Conservation (phyloP, 192 early-diverging fungal genomes). For the Pilobolus umbonatus region DNA sequence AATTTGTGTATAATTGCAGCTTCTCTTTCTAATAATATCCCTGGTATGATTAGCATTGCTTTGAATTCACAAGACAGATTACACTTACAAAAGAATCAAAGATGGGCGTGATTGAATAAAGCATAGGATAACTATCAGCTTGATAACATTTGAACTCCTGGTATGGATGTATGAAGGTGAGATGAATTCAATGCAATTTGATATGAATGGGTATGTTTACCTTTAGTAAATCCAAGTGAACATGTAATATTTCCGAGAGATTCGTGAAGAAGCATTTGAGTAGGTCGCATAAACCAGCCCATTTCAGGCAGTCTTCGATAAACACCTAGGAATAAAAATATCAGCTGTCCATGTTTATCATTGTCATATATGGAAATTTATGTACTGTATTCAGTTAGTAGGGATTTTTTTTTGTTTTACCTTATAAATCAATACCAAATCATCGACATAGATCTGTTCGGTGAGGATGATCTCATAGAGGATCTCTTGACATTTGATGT, state of each 20-base stretch:
- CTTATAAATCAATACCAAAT: conserved; percentile 6
- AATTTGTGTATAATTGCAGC: conserved; percentile 1
- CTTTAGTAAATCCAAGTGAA: conserved; percentile 9
- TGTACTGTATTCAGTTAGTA: not conserved
- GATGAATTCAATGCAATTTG: not conserved
- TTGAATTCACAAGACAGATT: not conserved
- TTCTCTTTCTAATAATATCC: too few relatives aligned
- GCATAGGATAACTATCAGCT: not conserved
- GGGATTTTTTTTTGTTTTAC: not conserved
- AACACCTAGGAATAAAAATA: conserved; percentile 6
- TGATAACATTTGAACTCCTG: conserved; percentile 1
- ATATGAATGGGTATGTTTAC: not conserved
- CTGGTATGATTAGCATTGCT: not conserved
- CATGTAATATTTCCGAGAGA: not conserved
- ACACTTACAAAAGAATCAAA: conserved; percentile 7
- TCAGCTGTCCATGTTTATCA: too few relatives aligned
- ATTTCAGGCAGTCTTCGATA: not conserved
- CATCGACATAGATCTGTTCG: conserved; percentile 8
- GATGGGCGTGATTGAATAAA: conserved; percentile 7
- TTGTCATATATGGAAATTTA: not conserved
- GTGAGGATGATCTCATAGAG: conserved; percentile 5
- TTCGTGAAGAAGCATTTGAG: conserved; percentile 1
- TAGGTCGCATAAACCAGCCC: not conserved
- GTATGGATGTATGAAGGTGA: not conserved
- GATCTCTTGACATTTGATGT: conserved; percentile 4